Evolutionary conservation across 2,329 filamentous ascomycete species (phyloP).

Genomic region (Phialophora macrospora): DNA sequence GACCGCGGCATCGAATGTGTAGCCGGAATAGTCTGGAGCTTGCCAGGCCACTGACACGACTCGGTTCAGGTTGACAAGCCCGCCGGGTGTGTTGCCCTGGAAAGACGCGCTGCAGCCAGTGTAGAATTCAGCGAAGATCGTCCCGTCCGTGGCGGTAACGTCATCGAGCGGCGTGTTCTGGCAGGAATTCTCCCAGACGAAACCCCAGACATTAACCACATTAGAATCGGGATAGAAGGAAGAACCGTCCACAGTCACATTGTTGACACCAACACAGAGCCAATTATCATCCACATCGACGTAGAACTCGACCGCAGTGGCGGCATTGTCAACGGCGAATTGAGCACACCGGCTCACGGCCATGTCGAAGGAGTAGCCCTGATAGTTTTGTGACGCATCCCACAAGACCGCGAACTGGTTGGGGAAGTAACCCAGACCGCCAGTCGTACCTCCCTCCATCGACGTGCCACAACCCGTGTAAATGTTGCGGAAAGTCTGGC

Average conservation of each 20-base stretch:
- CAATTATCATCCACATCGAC: constrained; percentile 19
- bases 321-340: constrained; percentile 11
- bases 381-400: constrained; percentile 7
- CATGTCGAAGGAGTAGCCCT: constrained; percentile 10
- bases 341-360: constrained; percentile 17
- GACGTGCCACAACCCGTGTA: constrained; percentile 16
- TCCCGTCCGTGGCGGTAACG: constrained; percentile 11
- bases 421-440: constrained; percentile 8
- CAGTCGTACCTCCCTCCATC: constrained; percentile 9
- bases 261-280: constrained; percentile 14
- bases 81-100: constrained; percentile 17
- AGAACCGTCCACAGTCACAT: constrained; percentile 5
- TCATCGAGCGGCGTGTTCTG: constrained; percentile 17
- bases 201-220: constrained; percentile 16
- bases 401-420: constrained; percentile 16
- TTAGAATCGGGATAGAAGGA: constrained; percentile 13
- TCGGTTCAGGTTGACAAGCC: constrained; percentile 11
- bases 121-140: constrained; percentile 16
- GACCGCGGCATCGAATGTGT: constrained; percentile 13
- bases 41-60: constrained; percentile 18
- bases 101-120: constrained; percentile 20
- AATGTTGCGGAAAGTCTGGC: constrained; percentile 15
- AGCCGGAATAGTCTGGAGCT: constrained; percentile 16
- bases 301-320: constrained; percentile 14
- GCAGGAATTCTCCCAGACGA: constrained; percentile 18